Percentiles rank a stretch among this genome's conserved stretches.
phyloP scores from a whole-genome alignment of 139 green algal genomes.

The Chlamydomonas incerta region DNA sequence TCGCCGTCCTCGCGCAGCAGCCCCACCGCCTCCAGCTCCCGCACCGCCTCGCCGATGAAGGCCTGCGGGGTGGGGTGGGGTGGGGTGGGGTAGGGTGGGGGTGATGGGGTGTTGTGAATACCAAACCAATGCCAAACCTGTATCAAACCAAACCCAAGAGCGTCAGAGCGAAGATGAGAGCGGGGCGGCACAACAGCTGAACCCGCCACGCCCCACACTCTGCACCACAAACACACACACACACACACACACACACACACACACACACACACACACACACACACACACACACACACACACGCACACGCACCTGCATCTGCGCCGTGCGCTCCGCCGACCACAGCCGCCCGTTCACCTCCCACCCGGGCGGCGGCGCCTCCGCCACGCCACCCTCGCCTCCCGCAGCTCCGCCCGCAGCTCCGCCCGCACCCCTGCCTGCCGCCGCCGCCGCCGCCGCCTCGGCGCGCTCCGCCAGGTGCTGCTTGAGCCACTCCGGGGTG shows the following conservation, averaged over 20 bases:
- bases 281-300: too few relatives aligned
- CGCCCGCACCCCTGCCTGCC: neutral
- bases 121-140: too few relatives aligned
- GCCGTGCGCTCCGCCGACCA: neutral
- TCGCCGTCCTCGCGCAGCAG: slow-evolving; percentile 33
- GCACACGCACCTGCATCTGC: neutral
- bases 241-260: neutral
- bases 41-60: neutral
- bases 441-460: neutral
- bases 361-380: neutral
- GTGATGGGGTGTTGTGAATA: neutral
- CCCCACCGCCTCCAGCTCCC: slow-evolving; percentile 36
- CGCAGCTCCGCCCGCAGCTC: neutral
- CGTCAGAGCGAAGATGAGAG: too few relatives aligned
- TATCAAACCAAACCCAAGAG: too few relatives aligned
- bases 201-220: too few relatives aligned
- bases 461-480: slow-evolving; percentile 15
- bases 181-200: too few relatives aligned
- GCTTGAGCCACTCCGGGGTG: slow-evolving; percentile 40
- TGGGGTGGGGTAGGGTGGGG: neutral
- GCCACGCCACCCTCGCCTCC: neutral
- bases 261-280: neutral
- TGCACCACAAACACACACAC: too few relatives aligned
- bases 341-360: too few relatives aligned
- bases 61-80: neutral